These are phyloP conservation scores for Penicillium dipodomyicola DNA, from an alignment of 495 filamentous ascomycete species.

Conservation along the genomic window DNA sequence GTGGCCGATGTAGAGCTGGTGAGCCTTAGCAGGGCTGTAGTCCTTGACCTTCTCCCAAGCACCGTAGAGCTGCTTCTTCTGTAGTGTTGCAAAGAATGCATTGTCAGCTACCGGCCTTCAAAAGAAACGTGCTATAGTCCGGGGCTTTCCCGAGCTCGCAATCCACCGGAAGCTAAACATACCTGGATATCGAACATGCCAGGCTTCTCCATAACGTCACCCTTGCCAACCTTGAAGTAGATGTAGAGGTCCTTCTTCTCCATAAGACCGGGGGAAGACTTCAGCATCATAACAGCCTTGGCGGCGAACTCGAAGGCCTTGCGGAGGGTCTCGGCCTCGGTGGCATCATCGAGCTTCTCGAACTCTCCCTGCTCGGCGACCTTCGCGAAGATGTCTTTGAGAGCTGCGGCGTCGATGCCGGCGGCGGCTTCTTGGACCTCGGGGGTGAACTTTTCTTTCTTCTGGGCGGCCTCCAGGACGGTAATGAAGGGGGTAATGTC, in stretches of 20 bases:
- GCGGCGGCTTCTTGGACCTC: conserved; percentile 33
- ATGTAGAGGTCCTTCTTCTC: conserved; percentile 58
- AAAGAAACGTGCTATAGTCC: not conserved
- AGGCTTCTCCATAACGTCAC: conserved; percentile 44
- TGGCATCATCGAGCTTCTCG: conserved; percentile 19
- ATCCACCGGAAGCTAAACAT: conserved; percentile 7
- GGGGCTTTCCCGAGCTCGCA: not conserved
- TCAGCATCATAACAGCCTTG: conserved; percentile 61
- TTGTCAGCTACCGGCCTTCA: not conserved
- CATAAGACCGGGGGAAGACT: conserved; percentile 46
- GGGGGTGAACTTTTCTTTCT: conserved; percentile 32
- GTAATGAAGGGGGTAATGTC: conserved; percentile 32
- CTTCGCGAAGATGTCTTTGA: conserved; percentile 28
- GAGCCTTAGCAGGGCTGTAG: conserved; percentile 57
- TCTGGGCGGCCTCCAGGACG: conserved; percentile 34
- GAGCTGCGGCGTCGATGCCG: conserved; percentile 28
- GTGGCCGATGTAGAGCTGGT: conserved; percentile 71
- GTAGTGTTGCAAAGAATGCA: conserved; percentile 1
- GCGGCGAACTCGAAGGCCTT: conserved; percentile 40
- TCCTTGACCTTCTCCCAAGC: conserved; percentile 68
- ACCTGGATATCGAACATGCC: conserved; percentile 57
- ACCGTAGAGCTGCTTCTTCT: conserved; percentile 77
- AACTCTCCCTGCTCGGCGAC: conserved; percentile 21
- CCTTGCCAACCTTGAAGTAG: conserved; percentile 56
- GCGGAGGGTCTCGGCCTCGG: conserved; percentile 20